Evolutionary conservation across 768 basidiomycete species (phyloP), one percentile per base, ranked within the genome.

Genomic region (Trametes cubensis): DNA sequence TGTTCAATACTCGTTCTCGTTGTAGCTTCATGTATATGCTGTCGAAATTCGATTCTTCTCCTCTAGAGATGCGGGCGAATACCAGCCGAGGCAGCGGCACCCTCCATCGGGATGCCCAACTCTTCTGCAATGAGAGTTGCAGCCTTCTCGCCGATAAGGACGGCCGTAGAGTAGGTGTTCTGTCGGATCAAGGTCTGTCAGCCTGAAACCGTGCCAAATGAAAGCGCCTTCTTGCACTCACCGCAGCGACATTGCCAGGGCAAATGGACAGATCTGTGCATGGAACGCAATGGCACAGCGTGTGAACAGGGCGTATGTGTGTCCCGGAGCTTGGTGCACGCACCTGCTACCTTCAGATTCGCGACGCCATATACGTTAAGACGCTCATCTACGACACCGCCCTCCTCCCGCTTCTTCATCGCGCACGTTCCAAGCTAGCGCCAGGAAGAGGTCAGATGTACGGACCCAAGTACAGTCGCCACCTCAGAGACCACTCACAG

Each of bases 281-380:
- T 10, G 20, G 6, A 23, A 26, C 4, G n/a, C 18, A 20, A 26
- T n/a, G 2, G 14, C 8, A 10, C 78, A 7, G 3, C 13, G 11
- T n/a, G 10, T 3, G 15, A 20, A 34, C 6, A 38, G 34, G 46
- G 18, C 28, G 28, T 4, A 42, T 47, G 7, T 34, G 23, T 2
- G 13, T 6, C n/a, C 18, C 4, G 17, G 7, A 14, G 23, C 4
- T 8, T 34, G 34, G 2, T 34, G 34, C 34, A 56, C 64, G 20
- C 28, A 68, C 62, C 68, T 17, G 44, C 58, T 21, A 67, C 63
- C 69, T 89, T 86, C 55, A 89, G 74, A 26, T 79, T 79, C 64
- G 76, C 66, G 2, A 83, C 76, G 0, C 85, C 86, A 60, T 88
- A 87, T 11, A 90, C 86, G 60, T 85, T 85, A 42, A 89, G 72